Evolutionary conservation across 2,329 filamentous ascomycete species (phyloP), one percentile per base, ranked within the genome.

Genomic region (Myriangium duriaei): DNA sequence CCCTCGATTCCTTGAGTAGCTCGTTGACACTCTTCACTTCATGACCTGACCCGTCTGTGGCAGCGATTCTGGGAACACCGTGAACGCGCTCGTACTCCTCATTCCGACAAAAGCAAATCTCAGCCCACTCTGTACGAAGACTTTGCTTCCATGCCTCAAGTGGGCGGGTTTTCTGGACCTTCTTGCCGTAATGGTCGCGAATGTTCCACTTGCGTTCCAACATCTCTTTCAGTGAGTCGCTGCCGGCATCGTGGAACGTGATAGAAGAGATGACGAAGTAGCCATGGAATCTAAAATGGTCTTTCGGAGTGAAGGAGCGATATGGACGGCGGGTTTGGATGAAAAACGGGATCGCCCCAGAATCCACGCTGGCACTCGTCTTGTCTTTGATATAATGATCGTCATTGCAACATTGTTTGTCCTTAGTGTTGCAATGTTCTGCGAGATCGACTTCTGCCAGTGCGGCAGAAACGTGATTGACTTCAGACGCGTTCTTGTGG

Each of bases 171-270:
- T 33, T 32, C 6, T 29, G 28, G 10, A 39, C 13, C 11, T 39
- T 30, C 7, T 39, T 33, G 5, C 36, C 36, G n/a, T 33, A 19
- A 11, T 30, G 36, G n/a, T 39, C 30, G 17, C 28, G 32, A 28
- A 28, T 28, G 30, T 29, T 39, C 36, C 36, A 39, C 19, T 39
- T 39, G 4, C 26, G 29, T 11, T 39, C 15, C 9, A 39, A 30
- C 5, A 39, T 16, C 11, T 39, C 36, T 13, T 32, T 28, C n/a
- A 39, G 36, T 11, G 17, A n/a, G 7, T 7, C n/a, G 17, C 29
- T 39, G 30, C 32, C 19, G 4, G 36, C 28, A 3, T 17, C 10
- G 19, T 30, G 32, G 30, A 32, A 39, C n/a, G 17, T 28, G 7
- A 39, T 30, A 3, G n/a, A 14, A 14, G 18, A 32, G 30, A 39